A percentile compares a stretch with the other conserved stretches of the same genome.
These are phyloP conservation scores for Aspergillus nanangensis DNA, from an alignment of 495 filamentous ascomycete genomes.

Conservation along the genomic window DNA sequence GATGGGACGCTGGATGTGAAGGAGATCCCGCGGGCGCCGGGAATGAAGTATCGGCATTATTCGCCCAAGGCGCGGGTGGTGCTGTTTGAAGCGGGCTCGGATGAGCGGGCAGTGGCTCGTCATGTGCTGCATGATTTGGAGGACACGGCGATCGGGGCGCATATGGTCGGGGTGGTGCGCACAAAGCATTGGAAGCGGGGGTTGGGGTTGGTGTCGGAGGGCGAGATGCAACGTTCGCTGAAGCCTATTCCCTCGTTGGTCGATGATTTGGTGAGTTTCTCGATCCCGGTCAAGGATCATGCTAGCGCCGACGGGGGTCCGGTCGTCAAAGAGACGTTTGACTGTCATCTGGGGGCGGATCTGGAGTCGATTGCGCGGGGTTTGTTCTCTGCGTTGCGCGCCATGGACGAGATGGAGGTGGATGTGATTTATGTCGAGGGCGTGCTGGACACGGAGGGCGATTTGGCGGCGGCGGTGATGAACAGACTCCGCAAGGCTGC, in stretches of 20 bases:
- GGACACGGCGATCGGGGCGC: slow-evolving; percentile 31
- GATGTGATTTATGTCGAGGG: slow-evolving; percentile 92
- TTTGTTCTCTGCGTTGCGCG: slow-evolving; percentile 81
- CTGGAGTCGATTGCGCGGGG: slow-evolving; percentile 73
- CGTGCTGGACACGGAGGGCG: slow-evolving; percentile 66
- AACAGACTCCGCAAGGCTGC: slow-evolving; percentile 91
- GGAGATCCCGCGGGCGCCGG: slow-evolving; percentile 72
- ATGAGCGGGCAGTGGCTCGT: slow-evolving; percentile 23
- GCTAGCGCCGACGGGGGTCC: slow-evolving; percentile 14
- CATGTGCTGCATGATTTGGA: slow-evolving; percentile 34
- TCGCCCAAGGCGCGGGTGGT: slow-evolving; percentile 85
- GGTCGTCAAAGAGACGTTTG: slow-evolving; percentile 32
- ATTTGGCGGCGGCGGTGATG: slow-evolving; percentile 93
- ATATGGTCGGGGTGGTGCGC: slow-evolving; percentile 43
- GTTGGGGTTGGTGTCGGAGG: slow-evolving; percentile 23
- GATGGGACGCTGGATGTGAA: slow-evolving; percentile 48
- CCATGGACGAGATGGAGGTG: slow-evolving; percentile 72
- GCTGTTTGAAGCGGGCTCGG: slow-evolving; percentile 60
- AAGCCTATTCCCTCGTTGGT: slow-evolving; percentile 23
- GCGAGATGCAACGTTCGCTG: slow-evolving; percentile 18
- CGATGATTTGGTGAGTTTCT: slow-evolving; percentile 27
- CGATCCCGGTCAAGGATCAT: slow-evolving; percentile 26
- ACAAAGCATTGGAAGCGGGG: slow-evolving; percentile 41
- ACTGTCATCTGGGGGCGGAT: slow-evolving; percentile 60
- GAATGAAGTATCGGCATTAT: slow-evolving; percentile 99